Evolutionary conservation across 305 asterid species (phyloP).

Genomic region (Fraxinus velutina): DNA sequence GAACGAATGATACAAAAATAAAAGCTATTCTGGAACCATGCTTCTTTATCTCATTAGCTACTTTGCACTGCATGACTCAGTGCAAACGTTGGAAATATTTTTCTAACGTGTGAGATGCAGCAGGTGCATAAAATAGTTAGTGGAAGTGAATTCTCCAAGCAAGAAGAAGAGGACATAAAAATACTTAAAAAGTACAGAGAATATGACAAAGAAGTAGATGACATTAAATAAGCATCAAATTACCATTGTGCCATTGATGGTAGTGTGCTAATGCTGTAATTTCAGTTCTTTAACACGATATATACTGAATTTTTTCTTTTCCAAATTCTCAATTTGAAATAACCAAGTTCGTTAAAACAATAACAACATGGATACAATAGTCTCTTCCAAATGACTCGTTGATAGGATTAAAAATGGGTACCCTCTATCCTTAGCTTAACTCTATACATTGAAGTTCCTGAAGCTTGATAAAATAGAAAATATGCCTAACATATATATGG

Average conservation of each 20-base stretch:
- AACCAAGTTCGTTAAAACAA: not conserved
- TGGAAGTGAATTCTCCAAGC: constrained; percentile 5
- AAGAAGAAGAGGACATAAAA: not conserved
- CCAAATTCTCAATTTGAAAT: constrained; percentile 10
- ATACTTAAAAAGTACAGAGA: not conserved
- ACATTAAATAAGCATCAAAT: not conserved
- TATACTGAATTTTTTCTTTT: not conserved
- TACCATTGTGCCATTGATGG: not conserved
- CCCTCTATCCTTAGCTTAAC: not conserved
- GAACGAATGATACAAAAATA: not conserved
- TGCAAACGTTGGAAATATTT: not conserved
- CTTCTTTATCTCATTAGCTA: constrained; percentile 10
- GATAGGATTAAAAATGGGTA: not conserved
- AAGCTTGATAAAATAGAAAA: not conserved
- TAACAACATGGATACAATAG: not conserved
- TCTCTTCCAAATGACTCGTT: not conserved
- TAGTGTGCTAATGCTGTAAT: not conserved
- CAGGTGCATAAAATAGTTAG: not conserved
- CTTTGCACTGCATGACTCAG: not conserved
- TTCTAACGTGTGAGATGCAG: not conserved
- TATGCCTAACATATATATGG: not conserved
- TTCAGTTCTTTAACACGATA: constrained; percentile 11
- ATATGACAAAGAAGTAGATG: not conserved
- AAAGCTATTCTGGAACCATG: not conserved
- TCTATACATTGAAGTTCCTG: not conserved